Base-by-base conservation (phyloP, 345 rosid species). In the Salix viminalis region DNA sequence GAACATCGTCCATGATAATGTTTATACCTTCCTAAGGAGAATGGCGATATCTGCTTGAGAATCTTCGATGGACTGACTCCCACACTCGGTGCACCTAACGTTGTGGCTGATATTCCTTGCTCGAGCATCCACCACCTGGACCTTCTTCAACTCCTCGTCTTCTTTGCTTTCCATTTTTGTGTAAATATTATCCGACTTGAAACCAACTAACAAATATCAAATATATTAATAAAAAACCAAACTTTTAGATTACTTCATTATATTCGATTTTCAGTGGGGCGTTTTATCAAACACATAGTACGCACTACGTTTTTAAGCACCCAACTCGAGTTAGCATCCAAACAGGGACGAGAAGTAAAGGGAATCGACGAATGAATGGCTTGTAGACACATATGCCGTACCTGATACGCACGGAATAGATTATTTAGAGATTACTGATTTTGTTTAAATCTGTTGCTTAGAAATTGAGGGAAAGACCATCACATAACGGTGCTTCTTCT, bases 1-100 rank as follows among this genome's bases (percentile, higher is more conserved):
- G n/a, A 5, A 50, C n/a, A 50, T 50, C 2, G 0, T 48, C 54
- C n/a, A 50, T 50, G 56, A 39, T 70, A 30, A 15, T 24, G n/a
- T 1, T 4, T 50, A 56, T 48, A 90, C 98, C 98, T 91, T 90
- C 75, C 97, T 89, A 64, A 92, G 96, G 82, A 93, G 96, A 79
- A 96, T 86, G 48, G 98, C 99, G 1, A 96, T 70, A 85, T 96
- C 99, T 39, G 98, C 99, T 81, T 96, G 99, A 21, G 99, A 96
- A 81, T 96, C 99, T 88, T 96, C 99, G 79, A 96, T 96, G 54
- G 98, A 93, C 83, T 93, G 98, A 82, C 97, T 93, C 41, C 99
- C 98, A 77, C 99, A 93, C 84, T 96, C 99, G 0, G 97, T 96
- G 86, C 99, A 96, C 2, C 98, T 90, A 46, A 96, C 98, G 44